A percentile compares a stretch with the other conserved stretches of the same genome.
These are phyloP conservation scores for Elsinoe australis DNA, from an alignment of 2,329 filamentous ascomycete genomes.

Conservation along the genomic window DNA sequence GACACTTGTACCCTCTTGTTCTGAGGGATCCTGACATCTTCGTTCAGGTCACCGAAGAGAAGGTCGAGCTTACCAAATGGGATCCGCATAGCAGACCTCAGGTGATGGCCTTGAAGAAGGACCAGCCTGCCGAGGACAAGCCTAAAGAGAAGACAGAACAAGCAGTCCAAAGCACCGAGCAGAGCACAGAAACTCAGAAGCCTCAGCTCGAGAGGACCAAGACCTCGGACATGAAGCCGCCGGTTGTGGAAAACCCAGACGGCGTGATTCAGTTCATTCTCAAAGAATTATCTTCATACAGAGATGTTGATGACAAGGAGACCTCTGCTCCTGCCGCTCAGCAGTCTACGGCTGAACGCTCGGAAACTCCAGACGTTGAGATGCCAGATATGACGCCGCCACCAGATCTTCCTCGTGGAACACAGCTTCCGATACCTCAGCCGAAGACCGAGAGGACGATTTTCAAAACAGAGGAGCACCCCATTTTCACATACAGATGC, in stretches of 20 bases:
- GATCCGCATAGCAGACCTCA: constrained; percentile 48
- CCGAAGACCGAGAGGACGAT: constrained; percentile 60
- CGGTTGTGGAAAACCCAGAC: constrained; percentile 83
- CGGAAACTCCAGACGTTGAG: constrained; percentile 41
- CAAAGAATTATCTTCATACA: constrained; percentile 83
- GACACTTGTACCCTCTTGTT: constrained; percentile 69
- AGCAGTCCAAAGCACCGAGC: constrained; percentile 10
- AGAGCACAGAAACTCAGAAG: constrained; percentile 41
- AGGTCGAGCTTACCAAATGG: constrained; percentile 64
- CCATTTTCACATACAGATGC: constrained; percentile 93
- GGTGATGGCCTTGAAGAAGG: constrained; percentile 46
- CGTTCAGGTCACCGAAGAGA: constrained; percentile 77
- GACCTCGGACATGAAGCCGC: constrained; percentile 63
- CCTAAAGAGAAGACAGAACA: constrained; percentile 17
- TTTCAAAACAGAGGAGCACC: constrained; percentile 89
- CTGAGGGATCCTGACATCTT: constrained; percentile 79
- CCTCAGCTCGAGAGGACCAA: constrained; percentile 44
- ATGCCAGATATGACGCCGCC: constrained; percentile 35
- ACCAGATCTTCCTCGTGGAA: constrained; percentile 26
- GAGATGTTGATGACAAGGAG: constrained; percentile 84
- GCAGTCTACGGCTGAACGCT: constrained; percentile 23
- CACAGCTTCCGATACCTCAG: background rate
- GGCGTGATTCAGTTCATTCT: constrained; percentile 93
- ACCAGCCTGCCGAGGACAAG: constrained; percentile 26
- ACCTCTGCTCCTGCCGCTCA: constrained; percentile 33